Evolutionary conservation across 192 early-diverging fungal species (phyloP).

Genomic region (Entrophospora sp.): DNA sequence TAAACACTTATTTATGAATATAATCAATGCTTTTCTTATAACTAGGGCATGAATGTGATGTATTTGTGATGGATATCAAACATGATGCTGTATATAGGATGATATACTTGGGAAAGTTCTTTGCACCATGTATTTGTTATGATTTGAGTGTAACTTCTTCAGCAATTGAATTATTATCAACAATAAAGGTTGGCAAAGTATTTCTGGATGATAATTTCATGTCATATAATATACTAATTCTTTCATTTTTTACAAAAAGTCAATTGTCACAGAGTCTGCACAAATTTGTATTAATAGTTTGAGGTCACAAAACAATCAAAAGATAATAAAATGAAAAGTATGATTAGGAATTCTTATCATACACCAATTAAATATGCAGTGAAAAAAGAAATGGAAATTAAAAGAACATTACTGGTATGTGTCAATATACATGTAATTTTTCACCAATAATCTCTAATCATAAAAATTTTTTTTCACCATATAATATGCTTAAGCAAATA

Average conservation of each 20-base stretch:
- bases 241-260: not conserved
- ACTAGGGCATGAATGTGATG: conserved; percentile 1
- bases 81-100: conserved; percentile 17
- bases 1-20: not conserved
- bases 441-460: too few relatives aligned
- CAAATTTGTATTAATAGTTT: not conserved
- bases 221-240: not conserved
- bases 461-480: too few relatives aligned
- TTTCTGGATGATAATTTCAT: not conserved
- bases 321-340: too few relatives aligned
- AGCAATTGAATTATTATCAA: not conserved
- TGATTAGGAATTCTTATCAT: not conserved
- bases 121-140: conserved; percentile 4
- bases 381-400: too few relatives aligned
- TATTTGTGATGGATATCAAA: conserved; percentile 13
- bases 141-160: conserved; percentile 6
- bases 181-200: conserved; percentile 7
- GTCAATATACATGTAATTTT: too few relatives aligned
- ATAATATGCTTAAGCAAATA: too few relatives aligned
- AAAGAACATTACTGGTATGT: too few relatives aligned
- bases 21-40: conserved; percentile 15
- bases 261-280: not conserved
- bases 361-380: conserved; percentile 8
- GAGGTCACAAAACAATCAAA: not conserved
- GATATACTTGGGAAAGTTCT: conserved; percentile 15